Percentiles rank a stretch among this genome's conserved stretches.
Evolutionary conservation across 768 basidiomycete species (phyloP).

Genomic region (Lentinula edodes): DNA sequence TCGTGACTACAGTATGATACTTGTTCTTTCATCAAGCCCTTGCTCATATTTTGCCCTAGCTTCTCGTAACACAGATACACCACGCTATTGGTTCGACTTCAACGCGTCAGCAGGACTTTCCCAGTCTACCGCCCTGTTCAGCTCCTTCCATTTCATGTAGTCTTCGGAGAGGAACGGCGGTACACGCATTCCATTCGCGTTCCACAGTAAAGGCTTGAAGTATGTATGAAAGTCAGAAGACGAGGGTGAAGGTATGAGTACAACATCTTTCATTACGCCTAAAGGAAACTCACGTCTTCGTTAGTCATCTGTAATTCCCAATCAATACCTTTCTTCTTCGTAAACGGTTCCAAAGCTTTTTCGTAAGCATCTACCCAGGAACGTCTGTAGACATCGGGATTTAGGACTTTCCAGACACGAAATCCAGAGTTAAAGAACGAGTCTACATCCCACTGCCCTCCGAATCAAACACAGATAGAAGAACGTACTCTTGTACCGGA

Average conservation of each 20-base stretch:
- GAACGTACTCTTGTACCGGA: too few relatives aligned
- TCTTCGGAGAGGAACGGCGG: neutral
- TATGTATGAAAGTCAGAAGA: neutral
- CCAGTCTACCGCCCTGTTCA: conserved; percentile 2
- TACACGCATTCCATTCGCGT: neutral
- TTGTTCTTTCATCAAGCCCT: too few relatives aligned
- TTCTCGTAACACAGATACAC: too few relatives aligned
- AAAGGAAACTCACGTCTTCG: conserved; percentile 6
- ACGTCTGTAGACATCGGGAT: neutral
- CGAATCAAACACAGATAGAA: too few relatives aligned
- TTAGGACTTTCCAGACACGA: too few relatives aligned
- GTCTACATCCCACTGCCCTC: too few relatives aligned
- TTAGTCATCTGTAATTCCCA: conserved; percentile 9
- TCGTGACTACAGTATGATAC: too few relatives aligned
- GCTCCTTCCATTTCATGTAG: neutral
- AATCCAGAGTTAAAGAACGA: too few relatives aligned
- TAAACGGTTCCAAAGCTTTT: conserved; percentile 8
- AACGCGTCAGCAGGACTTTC: too few relatives aligned
- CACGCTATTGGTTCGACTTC: too few relatives aligned
- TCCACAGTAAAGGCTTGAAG: neutral
- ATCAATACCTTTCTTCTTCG: conserved; percentile 8
- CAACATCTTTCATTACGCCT: neutral
- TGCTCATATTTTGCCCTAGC: too few relatives aligned
- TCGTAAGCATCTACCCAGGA: conserved; percentile 4
- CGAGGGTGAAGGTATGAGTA: neutral